Evolutionary conservation across 371 early-diverging fungal species (phyloP).

Genomic region (Sporodiniella umbellata): DNA sequence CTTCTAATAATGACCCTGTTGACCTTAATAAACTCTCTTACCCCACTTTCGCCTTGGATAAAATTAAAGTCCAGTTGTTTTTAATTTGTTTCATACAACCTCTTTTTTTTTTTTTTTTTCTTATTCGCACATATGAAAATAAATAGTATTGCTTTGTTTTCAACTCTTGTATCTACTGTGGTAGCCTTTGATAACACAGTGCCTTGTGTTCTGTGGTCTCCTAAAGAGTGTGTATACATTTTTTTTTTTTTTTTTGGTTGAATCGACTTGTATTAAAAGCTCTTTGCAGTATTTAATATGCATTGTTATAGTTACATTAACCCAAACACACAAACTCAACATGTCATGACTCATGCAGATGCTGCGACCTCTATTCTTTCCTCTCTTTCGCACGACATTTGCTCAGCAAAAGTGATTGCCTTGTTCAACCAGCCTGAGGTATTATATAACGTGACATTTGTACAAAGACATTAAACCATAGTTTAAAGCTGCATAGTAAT

Average conservation of each 20-base stretch:
- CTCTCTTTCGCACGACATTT: conserved; percentile 30
- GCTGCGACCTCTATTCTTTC: conserved; percentile 26
- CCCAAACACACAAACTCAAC: conserved; percentile 19
- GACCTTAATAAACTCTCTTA: too few species aligned
- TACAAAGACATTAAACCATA: conserved; percentile 2
- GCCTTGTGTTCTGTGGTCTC: conserved; percentile 34
- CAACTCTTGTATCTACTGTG: conserved; percentile 18
- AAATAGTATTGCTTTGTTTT: conserved; percentile 14
- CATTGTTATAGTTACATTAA: conserved; percentile 32
- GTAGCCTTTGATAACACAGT: conserved; percentile 32
- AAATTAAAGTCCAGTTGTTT: neutral
- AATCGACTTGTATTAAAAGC: too few species aligned
- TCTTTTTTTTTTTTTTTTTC: conserved; percentile 1
- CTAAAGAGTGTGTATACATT: too few species aligned
- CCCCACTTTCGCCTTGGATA: too few species aligned
- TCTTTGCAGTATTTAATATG: too few species aligned
- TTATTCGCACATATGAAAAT: conserved; percentile 29
- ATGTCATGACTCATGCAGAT: conserved; percentile 27
- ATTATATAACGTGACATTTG: conserved; percentile 3
- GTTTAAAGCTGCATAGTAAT: conserved; percentile 32
- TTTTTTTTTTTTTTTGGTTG: too few species aligned
- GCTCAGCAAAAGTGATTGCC: conserved; percentile 38
- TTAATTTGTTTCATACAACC: neutral
- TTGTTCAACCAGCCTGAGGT: conserved; percentile 50
- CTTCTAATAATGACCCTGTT: too few species aligned